Percentiles rank a stretch among this genome's conserved stretches.
phyloP scores from a whole-genome alignment of 2,329 filamentous ascomycete genomes.

The Ceratocystis variospora region DNA sequence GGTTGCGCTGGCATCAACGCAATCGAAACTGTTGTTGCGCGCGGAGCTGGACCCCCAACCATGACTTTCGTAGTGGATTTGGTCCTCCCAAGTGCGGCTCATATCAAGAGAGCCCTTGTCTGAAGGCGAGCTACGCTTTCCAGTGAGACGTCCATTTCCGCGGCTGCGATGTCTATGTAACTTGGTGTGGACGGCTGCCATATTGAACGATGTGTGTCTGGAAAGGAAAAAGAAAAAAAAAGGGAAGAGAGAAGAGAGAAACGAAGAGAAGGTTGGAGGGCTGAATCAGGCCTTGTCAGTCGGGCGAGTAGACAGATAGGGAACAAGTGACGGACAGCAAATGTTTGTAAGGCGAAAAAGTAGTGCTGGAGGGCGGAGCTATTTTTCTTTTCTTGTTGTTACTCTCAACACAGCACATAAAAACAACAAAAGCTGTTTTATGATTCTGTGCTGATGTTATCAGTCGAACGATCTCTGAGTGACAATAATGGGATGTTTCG shows the following conservation, averaged over 20 bases:
- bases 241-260: slow-evolving; percentile 20
- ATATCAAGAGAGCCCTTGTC: slow-evolving; percentile 51
- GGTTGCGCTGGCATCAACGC: slow-evolving; percentile 28
- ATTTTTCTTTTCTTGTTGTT: background rate
- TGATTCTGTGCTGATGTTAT: background rate
- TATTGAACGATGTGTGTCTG: slow-evolving; percentile 19
- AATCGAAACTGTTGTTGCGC: slow-evolving; percentile 35
- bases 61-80: slow-evolving; percentile 29
- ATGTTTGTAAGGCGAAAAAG: background rate
- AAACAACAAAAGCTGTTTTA: slow-evolving; percentile 9
- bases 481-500: slow-evolving; percentile 1
- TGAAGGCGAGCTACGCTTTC: slow-evolving; percentile 43
- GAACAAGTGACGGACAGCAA: background rate
- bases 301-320: background rate
- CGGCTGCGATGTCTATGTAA: slow-evolving; percentile 21
- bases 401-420: background rate
- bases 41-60: slow-evolving; percentile 25
- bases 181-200: slow-evolving; percentile 22
- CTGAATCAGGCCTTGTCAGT: background rate
- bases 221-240: slow-evolving; percentile 20
- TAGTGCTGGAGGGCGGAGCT: background rate
- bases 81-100: slow-evolving; percentile 46
- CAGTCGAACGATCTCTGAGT: background rate
- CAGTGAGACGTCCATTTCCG: slow-evolving; percentile 27
- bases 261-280: background rate